These are phyloP conservation scores for Sphaceloma murrayae DNA, from an alignment of 2,329 filamentous ascomycete genomes.

Conservation along the genomic window DNA sequence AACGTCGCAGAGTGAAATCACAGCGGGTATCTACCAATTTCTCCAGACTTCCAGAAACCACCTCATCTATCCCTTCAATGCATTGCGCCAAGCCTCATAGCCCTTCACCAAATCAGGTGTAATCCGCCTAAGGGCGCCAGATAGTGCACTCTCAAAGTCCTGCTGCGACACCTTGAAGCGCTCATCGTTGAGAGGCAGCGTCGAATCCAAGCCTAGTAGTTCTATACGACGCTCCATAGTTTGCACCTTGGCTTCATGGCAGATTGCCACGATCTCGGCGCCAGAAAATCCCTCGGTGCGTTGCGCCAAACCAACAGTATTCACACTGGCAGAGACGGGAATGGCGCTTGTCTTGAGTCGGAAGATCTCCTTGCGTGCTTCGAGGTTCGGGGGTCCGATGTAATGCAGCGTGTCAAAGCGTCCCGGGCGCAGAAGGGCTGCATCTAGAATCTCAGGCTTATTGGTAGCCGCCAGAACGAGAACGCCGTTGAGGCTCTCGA, in stretches of 20 bases:
- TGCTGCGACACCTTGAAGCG: constrained; percentile 28
- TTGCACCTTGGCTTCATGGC: constrained; percentile 31
- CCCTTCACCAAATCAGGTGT: constrained; percentile 49
- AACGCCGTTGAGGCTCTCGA: constrained; percentile 73
- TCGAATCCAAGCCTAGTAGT: constrained; percentile 30
- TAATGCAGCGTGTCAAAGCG: constrained; percentile 79
- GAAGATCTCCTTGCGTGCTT: constrained; percentile 69
- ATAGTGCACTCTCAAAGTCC: constrained; percentile 38
- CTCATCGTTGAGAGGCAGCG: constrained; percentile 28
- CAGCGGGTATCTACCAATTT: too few species aligned
- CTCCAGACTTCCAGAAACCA: too few species aligned
- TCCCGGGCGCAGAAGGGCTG: constrained; percentile 74
- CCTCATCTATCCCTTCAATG: constrained; percentile 8
- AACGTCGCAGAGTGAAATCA: too few species aligned
- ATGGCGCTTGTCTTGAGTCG: constrained; percentile 55
- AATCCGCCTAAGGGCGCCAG: constrained; percentile 45
- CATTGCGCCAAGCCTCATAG: constrained; percentile 38
- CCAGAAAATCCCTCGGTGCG: constrained; percentile 71
- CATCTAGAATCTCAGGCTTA: constrained; percentile 74
- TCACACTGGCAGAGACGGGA: constrained; percentile 53
- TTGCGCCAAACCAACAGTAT: constrained; percentile 53
- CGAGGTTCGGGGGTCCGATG: constrained; percentile 66
- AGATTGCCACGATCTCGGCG: constrained; percentile 64
- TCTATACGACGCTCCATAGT: constrained; percentile 25
- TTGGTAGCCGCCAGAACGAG: constrained; percentile 88